Base-by-base conservation (phyloP, 768 basidiomycete genomes). In the Mycena maculata region DNA sequence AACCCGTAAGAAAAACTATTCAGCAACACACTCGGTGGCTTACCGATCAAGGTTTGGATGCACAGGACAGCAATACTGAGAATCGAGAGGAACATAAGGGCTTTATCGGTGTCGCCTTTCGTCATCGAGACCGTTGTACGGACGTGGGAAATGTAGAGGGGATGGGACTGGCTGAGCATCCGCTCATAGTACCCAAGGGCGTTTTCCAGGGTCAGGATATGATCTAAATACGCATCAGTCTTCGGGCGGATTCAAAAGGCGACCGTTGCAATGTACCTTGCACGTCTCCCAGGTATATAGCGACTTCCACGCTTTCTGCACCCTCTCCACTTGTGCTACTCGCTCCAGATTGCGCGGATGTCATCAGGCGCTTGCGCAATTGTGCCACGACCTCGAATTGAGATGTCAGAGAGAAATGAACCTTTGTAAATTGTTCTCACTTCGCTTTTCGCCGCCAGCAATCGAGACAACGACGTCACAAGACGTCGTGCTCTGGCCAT, bases 221-320 rank as follows among this genome's bases (percentile, higher is more conserved):
- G 96, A 78, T 98, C 96, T 96, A 39, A 62, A 63, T 71, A 41
- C 71, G 64, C 31, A 12, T 48, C 39, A 63, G 30, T 42, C n/a
- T n/a, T 25, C n/a, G n/a, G 5, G 28, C n/a, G 20, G 42, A 10
- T 58, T 13, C 15, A 47, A 57, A 11, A 36, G 30, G 25, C n/a
- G 23, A 23, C 33, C 8, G 2, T 38, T 0, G 63, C 45, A 25
- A 71, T 82, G 50, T 69, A 95, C 96, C 96, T 82, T 96, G 93
- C 2, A 98, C 87, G 76, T 98, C 96, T 25, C 93, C 94, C 80
- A 96, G 87, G 75, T 97, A 95, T 3, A 95, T 92, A 13, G 88
- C 90, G 25, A 97, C 87, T 69, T 94, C n/a, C n/a, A n/a, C n/a
- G n/a, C n/a, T n/a, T n/a, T n/a, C 93, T 23, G 84, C 77, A 56